A percentile compares a stretch with the other conserved stretches of the same genome.
Evolutionary conservation across 176 grass and related monocot species (phyloP).

Genomic region (Juncus effusus): DNA sequence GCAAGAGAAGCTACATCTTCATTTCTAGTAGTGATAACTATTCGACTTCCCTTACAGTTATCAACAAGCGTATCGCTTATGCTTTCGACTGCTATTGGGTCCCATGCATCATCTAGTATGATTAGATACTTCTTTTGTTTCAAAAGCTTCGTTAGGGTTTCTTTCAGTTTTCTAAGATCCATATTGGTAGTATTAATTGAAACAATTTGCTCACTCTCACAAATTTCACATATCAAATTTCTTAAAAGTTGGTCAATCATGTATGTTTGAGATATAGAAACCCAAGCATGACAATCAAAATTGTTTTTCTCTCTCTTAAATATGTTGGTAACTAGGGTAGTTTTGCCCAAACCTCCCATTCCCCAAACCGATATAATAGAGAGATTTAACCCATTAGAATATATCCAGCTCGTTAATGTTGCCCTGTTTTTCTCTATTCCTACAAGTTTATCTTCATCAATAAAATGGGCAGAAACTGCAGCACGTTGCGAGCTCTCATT

Average conservation of each 20-base stretch:
- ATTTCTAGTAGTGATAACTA: slow-evolving; percentile 55
- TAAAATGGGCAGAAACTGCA: slow-evolving; percentile 14
- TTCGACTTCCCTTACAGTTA: slow-evolving; percentile 18
- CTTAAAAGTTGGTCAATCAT: slow-evolving; percentile 17
- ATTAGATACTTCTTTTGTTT: slow-evolving; percentile 43
- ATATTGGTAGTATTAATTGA: slow-evolving; percentile 2
- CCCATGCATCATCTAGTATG: slow-evolving; percentile 31
- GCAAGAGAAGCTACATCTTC: slow-evolving; percentile 40
- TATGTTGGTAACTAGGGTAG: slow-evolving; percentile 42
- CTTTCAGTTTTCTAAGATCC: slow-evolving; percentile 16
- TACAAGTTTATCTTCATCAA: slow-evolving; percentile 39
- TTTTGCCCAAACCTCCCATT: slow-evolving; percentile 60
- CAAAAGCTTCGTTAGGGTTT: slow-evolving; percentile 5
- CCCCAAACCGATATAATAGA: slow-evolving; percentile 37
- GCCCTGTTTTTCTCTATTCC: slow-evolving; percentile 31
- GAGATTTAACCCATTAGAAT: not conserved
- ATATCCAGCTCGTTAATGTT: slow-evolving; percentile 30
- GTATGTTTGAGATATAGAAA: slow-evolving; percentile 34
- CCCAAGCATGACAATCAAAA: slow-evolving; percentile 24
- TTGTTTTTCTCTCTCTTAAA: slow-evolving; percentile 24
- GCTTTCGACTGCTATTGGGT: slow-evolving; percentile 22
- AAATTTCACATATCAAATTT: slow-evolving; percentile 25
- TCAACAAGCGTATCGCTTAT: slow-evolving; percentile 39
- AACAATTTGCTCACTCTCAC: not conserved
- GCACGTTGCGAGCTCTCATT: not conserved